Conservation (phyloP, 768 basidiomycete genomes). For the Serendipita vermifera region DNA sequence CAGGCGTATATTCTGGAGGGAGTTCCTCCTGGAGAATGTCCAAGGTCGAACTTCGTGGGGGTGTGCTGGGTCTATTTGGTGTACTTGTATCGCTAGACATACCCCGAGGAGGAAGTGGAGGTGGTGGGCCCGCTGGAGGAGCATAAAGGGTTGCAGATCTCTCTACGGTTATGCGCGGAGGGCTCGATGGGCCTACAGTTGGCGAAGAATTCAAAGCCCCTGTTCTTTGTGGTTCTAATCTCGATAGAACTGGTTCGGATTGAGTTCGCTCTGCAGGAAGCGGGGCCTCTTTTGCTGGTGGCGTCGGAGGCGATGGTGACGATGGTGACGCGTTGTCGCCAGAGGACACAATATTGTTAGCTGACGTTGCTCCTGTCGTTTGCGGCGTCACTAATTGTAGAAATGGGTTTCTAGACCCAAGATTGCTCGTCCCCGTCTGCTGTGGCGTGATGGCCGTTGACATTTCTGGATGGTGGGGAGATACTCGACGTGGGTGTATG, state of each 20-base stretch:
- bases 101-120: neutral
- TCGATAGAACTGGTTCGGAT: no score
- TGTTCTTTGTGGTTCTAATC: neutral
- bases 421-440: neutral
- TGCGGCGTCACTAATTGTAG: neutral
- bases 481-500: no score
- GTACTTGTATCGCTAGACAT: neutral
- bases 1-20: constrained; percentile 58
- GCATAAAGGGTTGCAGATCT: neutral
- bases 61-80: neutral
- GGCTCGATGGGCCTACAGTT: neutral
- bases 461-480: no score
- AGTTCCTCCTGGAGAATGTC: constrained; percentile 35
- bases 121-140: neutral
- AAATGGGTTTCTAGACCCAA: constrained; percentile 5
- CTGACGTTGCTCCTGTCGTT: neutral
- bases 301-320: neutral
- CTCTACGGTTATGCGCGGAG: neutral
- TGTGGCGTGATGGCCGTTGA: neutral
- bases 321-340: neutral
- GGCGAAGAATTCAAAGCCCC: neutral
- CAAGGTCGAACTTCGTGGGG: constrained; percentile 3
- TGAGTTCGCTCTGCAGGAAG: neutral
- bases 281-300: neutral
- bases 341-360: neutral